These are phyloP conservation scores for Penicillium paxilli DNA, from an alignment of 495 filamentous ascomycete genomes.

Conservation along the genomic window DNA sequence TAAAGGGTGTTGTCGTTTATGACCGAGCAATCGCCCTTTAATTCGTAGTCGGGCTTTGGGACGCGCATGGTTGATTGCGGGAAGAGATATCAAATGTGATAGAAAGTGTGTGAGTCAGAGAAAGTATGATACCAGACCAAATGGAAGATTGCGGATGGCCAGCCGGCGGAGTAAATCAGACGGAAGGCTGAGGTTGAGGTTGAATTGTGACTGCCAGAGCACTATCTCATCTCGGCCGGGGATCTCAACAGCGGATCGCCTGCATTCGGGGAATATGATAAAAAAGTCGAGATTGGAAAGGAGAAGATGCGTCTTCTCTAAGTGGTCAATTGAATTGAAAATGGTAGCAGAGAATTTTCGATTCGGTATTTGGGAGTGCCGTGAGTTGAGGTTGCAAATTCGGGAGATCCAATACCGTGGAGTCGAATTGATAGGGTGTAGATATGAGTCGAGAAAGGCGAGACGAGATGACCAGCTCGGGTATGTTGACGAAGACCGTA, in stretches of 20 bases:
- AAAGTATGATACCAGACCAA: constrained; percentile 34
- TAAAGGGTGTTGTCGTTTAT: constrained; percentile 85
- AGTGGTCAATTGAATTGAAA: no score
- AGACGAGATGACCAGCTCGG: neutral
- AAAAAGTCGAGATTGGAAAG: no score
- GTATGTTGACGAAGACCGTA: neutral
- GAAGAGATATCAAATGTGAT: neutral
- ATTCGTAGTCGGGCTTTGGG: constrained; percentile 61
- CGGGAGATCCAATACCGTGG: no score
- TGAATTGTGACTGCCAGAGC: constrained; percentile 41
- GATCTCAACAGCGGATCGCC: constrained; percentile 1
- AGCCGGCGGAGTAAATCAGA: constrained; percentile 26
- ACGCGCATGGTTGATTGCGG: constrained; percentile 54
- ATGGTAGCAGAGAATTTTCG: no score
- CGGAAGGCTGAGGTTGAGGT: constrained; percentile 19
- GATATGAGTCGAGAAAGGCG: no score
- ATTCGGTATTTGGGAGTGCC: neutral
- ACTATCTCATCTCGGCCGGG: constrained; percentile 39
- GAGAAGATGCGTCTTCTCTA: constrained; percentile 1
- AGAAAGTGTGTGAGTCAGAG: constrained; percentile 3
- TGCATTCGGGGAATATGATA: constrained; percentile 7
- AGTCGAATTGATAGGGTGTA: no score
- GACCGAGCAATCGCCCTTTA: constrained; percentile 79
- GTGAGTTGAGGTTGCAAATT: no score
- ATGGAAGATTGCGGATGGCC: constrained; percentile 25